Evolutionary conservation across 257 asterid species (phyloP).

Genomic region (Nicotiana sylvestris): DNA sequence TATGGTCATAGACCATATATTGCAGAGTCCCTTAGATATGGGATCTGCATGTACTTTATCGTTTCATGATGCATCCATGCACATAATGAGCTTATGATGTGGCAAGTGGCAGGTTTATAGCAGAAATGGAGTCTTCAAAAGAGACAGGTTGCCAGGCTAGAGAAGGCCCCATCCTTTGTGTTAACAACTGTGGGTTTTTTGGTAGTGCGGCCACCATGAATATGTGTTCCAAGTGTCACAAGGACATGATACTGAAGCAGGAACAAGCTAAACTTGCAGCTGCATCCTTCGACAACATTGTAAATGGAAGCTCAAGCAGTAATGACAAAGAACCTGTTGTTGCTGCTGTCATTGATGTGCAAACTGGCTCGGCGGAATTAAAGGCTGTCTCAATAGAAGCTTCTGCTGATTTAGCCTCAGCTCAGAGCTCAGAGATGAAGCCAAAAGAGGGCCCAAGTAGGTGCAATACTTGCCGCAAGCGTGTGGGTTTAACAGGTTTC

Average conservation of each 20-base stretch:
- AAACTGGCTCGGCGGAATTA: constrained; percentile 18
- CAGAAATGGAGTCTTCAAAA: constrained; percentile 41
- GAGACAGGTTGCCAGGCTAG: constrained; percentile 51
- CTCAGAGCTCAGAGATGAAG: constrained; percentile 26
- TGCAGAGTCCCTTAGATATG: neutral
- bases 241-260: constrained; percentile 42
- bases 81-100: neutral
- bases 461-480: constrained; percentile 47
- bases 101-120: constrained; percentile 17
- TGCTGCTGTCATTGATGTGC: constrained; percentile 7
- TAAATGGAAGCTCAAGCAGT: constrained; percentile 34
- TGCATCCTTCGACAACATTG: constrained; percentile 41
- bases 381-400: constrained; percentile 19
- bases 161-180: constrained; percentile 50
- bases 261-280: constrained; percentile 48
- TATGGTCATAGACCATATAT: neutral
- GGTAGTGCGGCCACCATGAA: constrained; percentile 58
- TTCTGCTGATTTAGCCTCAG: constrained; percentile 11
- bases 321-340: constrained; percentile 22
- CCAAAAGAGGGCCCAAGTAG: constrained; percentile 37
- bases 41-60: neutral
- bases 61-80: neutral
- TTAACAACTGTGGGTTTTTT: constrained; percentile 54
- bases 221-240: constrained; percentile 61
- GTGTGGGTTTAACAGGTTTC: constrained; percentile 57